These are phyloP conservation scores for Apiospora hydei DNA, from an alignment of 2,329 filamentous ascomycete species.

Conservation along the genomic window DNA sequence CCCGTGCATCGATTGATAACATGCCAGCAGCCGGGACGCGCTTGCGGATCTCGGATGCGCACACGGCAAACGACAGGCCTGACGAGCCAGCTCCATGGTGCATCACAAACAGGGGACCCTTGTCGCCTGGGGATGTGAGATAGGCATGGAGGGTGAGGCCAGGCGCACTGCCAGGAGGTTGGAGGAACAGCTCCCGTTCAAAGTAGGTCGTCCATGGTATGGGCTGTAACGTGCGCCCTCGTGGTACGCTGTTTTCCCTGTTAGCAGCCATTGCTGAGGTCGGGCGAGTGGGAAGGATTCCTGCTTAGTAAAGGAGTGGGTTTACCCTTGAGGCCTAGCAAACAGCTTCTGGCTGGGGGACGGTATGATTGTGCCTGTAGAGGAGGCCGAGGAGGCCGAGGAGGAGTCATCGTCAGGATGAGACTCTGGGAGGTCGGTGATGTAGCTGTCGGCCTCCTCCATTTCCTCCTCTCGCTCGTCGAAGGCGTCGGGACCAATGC, in stretches of 20 bases:
- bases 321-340: conserved; percentile 72
- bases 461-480: conserved; percentile 60
- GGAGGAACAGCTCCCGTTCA: conserved; percentile 82
- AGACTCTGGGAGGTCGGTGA: conserved; percentile 53
- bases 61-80: conserved; percentile 87
- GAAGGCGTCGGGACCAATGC: conserved; percentile 56
- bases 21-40: conserved; percentile 82
- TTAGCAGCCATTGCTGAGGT: conserved; percentile 9
- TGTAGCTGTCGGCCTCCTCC: conserved; percentile 42
- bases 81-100: conserved; percentile 96
- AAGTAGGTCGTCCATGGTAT: conserved; percentile 92
- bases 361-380: conserved; percentile 89
- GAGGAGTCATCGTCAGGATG: conserved; percentile 72
- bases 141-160: conserved; percentile 82
- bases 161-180: conserved; percentile 48
- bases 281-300: conserved; percentile 21
- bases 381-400: conserved; percentile 86
- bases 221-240: conserved; percentile 66
- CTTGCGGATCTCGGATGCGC: conserved; percentile 79
- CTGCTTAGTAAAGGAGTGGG: not conserved
- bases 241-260: conserved; percentile 48
- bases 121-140: conserved; percentile 78
- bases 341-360: conserved; percentile 77
- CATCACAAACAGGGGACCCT: conserved; percentile 85
- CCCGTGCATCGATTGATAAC: conserved; percentile 84